Base-by-base conservation (phyloP, 257 asterid species). In the Henckelia pumila region DNA sequence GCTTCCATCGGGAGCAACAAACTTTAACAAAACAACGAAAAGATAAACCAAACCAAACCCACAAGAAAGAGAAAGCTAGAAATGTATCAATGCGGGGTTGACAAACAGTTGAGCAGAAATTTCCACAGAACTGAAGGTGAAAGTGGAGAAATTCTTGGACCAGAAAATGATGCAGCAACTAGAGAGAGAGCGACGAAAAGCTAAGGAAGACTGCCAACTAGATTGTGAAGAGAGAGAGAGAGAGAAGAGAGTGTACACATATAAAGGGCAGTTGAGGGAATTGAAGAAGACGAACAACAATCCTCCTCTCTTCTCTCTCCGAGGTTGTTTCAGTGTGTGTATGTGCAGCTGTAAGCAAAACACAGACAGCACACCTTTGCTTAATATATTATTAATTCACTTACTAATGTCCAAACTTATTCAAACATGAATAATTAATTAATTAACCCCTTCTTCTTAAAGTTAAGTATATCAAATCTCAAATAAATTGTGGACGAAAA, bases 241-340 rank as follows among this genome's bases (percentile, higher is more conserved):
- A 28, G 30, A 28, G 30, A 28, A 28, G 30, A 28, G 30, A 28
- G 30, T 35, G 37, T 32, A 32, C 37, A 32, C 2, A 32, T 10
- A 9, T 21, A 67, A 81, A 85, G 91, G 89, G 89, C 81, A 75
- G 89, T 81, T 85, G 89, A 79, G 83, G 94, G 85, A 82, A 83
- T 76, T 66, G 77, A 53, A 70, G 64, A 63, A 17, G 79, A 65
- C 79, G 85, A 24, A 65, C 77, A 70, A 65, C 74, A 63, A 44
- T 58, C 72, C 4, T 37, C 52, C 14, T 14, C 37, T 35, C 47
- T 35, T 8, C 50, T 59, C 68, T 47, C 72, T 63, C 58, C 60
- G 67, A 65, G 82, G 73, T 40, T 40, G 50, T 40, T 35, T 35
- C 47, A 35, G 75, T 40, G 50, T 63, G 75, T 64, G 13, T 35